Conservation (phyloP, 345 rosid genomes). For the Euphorbia tirucalli region DNA sequence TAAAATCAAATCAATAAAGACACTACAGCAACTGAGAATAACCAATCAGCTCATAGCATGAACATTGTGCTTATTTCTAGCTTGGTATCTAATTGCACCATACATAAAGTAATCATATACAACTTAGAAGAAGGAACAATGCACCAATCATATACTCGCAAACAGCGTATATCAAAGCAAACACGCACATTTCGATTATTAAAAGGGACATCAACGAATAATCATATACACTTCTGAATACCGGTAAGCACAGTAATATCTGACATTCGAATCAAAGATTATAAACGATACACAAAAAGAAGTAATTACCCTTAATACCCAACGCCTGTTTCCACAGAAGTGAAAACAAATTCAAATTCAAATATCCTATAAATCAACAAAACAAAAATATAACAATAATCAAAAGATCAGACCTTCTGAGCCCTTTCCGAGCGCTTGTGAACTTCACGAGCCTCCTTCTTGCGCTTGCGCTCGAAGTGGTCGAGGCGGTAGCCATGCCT, state of each 20-base stretch:
- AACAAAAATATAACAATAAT: background rate
- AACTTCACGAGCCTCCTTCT: slow-evolving; percentile 88
- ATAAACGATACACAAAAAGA: too few species aligned
- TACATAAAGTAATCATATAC: too few species aligned
- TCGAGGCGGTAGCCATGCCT: slow-evolving; percentile 78
- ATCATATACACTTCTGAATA: too few species aligned
- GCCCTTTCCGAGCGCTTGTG: slow-evolving; percentile 75
- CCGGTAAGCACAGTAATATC: background rate
- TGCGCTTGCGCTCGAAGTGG: slow-evolving; percentile 76
- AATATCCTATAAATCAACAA: slow-evolving; percentile 11
- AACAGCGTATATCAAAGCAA: background rate
- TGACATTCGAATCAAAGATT: too few species aligned
- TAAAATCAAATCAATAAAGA: background rate
- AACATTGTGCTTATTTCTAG: too few species aligned
- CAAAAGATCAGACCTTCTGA: slow-evolving; percentile 44
- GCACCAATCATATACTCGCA: too few species aligned
- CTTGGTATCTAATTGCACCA: too few species aligned
- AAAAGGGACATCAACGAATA: background rate
- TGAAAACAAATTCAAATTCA: background rate
- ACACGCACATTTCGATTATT: background rate
- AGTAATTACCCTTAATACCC: slow-evolving; percentile 40
- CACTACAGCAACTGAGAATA: background rate
- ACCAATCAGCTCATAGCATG: background rate
- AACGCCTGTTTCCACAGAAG: slow-evolving; percentile 16
- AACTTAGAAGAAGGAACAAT: too few species aligned